Percentiles rank a stretch among this genome's conserved stretches.
Conservation (phyloP, 1,139 yeast species). For the Suhomyces atakaporum region DNA sequence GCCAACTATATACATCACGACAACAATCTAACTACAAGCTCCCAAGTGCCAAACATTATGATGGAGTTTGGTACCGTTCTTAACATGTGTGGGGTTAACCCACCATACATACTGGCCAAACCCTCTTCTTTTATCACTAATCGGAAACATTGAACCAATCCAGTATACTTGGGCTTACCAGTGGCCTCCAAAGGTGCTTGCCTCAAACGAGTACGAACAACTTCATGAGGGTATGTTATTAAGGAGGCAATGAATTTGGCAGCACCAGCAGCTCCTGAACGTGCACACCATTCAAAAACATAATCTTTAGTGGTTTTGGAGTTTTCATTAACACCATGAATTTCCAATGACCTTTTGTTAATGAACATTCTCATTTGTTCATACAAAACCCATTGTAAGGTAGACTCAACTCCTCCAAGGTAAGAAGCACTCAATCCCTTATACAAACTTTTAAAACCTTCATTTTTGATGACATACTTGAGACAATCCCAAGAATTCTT, state of each 20-base stretch:
- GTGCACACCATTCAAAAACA: constrained; percentile 86
- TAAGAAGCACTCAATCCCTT: constrained; percentile 92
- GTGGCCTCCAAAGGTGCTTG: constrained; percentile 81
- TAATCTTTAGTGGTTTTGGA: constrained; percentile 60
- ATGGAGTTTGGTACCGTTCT: constrained; percentile 98
- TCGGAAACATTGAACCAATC: constrained; percentile 82
- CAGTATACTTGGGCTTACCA: constrained; percentile 86
- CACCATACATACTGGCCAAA: constrained; percentile 90
- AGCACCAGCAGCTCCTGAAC: constrained; percentile 97
- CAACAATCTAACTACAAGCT: constrained; percentile 73
- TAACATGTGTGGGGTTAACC: constrained; percentile 92
- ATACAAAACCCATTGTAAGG: constrained; percentile 94
- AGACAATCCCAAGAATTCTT: constrained; percentile 87
- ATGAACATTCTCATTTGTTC: constrained; percentile 89
- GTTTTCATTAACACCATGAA: constrained; percentile 45
- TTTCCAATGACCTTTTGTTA: constrained; percentile 53
- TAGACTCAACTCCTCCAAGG: constrained; percentile 89
- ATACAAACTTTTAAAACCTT: constrained; percentile 80
- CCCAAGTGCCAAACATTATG: constrained; percentile 99
- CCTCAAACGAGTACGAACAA: constrained; percentile 90
- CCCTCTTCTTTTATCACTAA: constrained; percentile 90
- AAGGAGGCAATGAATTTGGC: constrained; percentile 93
- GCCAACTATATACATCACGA: too few relatives aligned
- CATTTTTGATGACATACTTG: constrained; percentile 64
- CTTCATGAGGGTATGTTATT: constrained; percentile 96